phyloP scores from a whole-genome alignment of 2,329 filamentous ascomycete genomes.

The Elsinoe perseae region DNA sequence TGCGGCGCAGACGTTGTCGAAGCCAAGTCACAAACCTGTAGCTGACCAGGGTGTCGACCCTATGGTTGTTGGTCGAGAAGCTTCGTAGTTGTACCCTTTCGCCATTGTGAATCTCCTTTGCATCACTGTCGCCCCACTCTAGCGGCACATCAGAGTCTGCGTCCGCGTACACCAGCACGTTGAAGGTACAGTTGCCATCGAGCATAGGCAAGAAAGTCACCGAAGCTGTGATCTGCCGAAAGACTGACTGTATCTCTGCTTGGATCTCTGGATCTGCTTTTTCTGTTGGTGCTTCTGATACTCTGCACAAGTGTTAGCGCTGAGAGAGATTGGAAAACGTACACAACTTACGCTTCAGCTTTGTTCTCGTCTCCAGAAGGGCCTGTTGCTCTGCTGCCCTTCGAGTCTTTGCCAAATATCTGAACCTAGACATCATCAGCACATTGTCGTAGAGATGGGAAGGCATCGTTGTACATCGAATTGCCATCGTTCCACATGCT shows the following conservation, averaged over 20 bases:
- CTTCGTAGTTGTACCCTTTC: constrained; percentile 93
- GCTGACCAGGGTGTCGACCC: constrained; percentile 91
- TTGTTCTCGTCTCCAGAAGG: constrained; percentile 63
- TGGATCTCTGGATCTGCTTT: constrained; percentile 95
- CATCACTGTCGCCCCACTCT: constrained; percentile 97
- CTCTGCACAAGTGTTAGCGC: constrained; percentile 24
- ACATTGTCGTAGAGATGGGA: background rate
- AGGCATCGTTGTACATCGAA: constrained; percentile 61
- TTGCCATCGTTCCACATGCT: constrained; percentile 95
- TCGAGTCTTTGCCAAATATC: constrained; percentile 47
- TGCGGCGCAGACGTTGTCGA: background rate
- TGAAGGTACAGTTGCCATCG: constrained; percentile 93
- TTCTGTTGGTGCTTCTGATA: constrained; percentile 40
- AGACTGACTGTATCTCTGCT: constrained; percentile 89
- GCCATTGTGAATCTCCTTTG: constrained; percentile 89
- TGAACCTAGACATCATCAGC: constrained; percentile 39
- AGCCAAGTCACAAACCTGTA: constrained; percentile 51
- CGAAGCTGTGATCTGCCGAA: constrained; percentile 94
- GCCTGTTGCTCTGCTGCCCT: constrained; percentile 30
- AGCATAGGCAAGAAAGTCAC: constrained; percentile 95
- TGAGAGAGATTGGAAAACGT: background rate
- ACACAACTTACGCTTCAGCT: constrained; percentile 41
- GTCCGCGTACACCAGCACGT: constrained; percentile 95
- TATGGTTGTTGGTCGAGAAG: constrained; percentile 90
- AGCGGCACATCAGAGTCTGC: constrained; percentile 93